These are phyloP conservation scores for Petrea volubilis DNA, from an alignment of 257 asterid species.

Conservation along the genomic window DNA sequence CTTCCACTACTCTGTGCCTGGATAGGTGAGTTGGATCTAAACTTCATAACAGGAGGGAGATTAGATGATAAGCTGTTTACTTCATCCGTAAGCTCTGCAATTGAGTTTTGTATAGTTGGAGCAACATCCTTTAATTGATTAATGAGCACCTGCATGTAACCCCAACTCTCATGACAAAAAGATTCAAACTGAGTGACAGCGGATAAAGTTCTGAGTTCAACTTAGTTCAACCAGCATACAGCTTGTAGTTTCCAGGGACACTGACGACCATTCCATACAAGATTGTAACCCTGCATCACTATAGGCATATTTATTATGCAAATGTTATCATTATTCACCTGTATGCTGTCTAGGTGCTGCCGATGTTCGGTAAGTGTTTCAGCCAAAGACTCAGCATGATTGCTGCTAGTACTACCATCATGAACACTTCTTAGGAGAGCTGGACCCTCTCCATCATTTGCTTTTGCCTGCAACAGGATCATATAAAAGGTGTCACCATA, in stretches of 20 bases:
- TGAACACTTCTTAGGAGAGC: conserved; percentile 77
- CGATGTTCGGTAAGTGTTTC: conserved; percentile 85
- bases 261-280: not conserved
- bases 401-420: conserved; percentile 60
- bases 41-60: conserved; percentile 46
- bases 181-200: conserved; percentile 2
- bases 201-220: conserved; percentile 3
- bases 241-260: conserved; percentile 17
- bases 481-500: not conserved
- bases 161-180: conserved; percentile 9
- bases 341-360: conserved; percentile 96
- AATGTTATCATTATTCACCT: conserved; percentile 48
- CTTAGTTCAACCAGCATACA: conserved; percentile 19
- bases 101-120: conserved; percentile 89
- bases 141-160: conserved; percentile 77
- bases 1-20: conserved; percentile 80
- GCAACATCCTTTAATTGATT: conserved; percentile 96
- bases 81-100: conserved; percentile 85
- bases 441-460: conserved; percentile 96
- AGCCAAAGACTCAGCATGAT: conserved; percentile 92
- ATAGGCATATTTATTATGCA: conserved; percentile 1
- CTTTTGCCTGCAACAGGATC: conserved; percentile 64
- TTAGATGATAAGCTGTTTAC: conserved; percentile 72
- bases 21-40: conserved; percentile 67
- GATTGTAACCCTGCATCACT: not conserved